phyloP scores from a whole-genome alignment of 768 basidiomycete genomes.

The Mycena olivaceomarginata region DNA sequence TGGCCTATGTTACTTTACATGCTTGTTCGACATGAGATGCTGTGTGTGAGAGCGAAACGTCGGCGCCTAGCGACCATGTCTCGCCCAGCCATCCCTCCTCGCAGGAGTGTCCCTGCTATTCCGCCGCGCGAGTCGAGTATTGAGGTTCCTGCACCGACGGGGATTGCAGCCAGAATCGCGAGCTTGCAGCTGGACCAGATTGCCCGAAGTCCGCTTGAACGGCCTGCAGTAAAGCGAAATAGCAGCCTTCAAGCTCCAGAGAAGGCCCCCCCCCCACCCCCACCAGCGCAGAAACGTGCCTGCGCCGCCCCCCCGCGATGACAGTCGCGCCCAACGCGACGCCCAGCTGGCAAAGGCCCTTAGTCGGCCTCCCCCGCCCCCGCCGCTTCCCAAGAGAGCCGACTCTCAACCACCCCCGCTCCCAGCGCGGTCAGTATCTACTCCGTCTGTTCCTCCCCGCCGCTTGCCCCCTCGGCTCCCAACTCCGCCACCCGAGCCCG shows the following conservation, averaged over 20 bases:
- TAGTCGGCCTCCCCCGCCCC: slow-evolving; percentile 36
- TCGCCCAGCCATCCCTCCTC: slow-evolving; percentile 51
- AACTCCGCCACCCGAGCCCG: slow-evolving; percentile 52
- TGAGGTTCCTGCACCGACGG: slow-evolving; percentile 19
- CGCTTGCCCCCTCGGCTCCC: slow-evolving; percentile 57
- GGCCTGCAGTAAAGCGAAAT: slow-evolving; percentile 30
- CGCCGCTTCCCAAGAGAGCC: not conserved
- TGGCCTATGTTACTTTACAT: slow-evolving; percentile 36
- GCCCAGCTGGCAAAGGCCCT: slow-evolving; percentile 28
- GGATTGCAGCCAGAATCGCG: slow-evolving; percentile 58
- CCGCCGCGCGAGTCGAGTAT: slow-evolving; percentile 33
- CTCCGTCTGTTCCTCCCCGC: slow-evolving; percentile 45
- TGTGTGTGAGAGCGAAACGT: not conserved
- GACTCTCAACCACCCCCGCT: slow-evolving; percentile 12
- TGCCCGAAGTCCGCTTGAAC: slow-evolving; percentile 33
- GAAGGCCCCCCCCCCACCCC: slow-evolving; percentile 2
- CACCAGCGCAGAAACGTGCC: slow-evolving; percentile 21
- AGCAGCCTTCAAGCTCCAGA: slow-evolving; percentile 11
- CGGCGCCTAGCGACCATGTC: slow-evolving; percentile 24
- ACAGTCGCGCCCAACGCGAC: slow-evolving; percentile 2
- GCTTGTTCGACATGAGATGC: slow-evolving; percentile 10
- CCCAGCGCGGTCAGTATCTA: slow-evolving; percentile 24
- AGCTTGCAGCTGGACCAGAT: slow-evolving; percentile 52
- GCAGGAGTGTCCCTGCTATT: slow-evolving; percentile 50
- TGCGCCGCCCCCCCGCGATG: slow-evolving; percentile 5